These are phyloP conservation scores for Huiozyma sinensis DNA, from an alignment of 805 yeast genomes.

Conservation along the genomic window DNA sequence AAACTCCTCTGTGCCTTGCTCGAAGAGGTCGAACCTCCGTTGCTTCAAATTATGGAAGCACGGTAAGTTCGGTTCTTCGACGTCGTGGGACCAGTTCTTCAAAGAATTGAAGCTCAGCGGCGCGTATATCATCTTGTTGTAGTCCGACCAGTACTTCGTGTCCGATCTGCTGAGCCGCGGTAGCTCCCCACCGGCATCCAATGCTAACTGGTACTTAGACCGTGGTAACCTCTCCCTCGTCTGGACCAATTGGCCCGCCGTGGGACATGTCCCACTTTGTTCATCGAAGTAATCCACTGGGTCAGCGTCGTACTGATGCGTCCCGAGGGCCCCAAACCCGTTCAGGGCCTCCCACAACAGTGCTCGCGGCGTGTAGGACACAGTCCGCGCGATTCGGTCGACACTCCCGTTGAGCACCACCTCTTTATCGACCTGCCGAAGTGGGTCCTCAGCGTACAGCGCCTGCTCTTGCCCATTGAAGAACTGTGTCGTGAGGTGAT, in stretches of 20 bases:
- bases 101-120: constrained; percentile 50
- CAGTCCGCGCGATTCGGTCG: constrained; percentile 31
- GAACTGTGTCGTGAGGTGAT: constrained; percentile 69
- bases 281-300: constrained; percentile 11
- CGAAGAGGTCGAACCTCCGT: constrained; percentile 34
- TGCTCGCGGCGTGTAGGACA: constrained; percentile 71
- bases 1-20: constrained; percentile 56
- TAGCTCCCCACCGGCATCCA: constrained; percentile 38
- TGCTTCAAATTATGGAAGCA: constrained; percentile 17
- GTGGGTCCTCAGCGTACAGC: constrained; percentile 29
- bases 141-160: constrained; percentile 72
- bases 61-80: constrained; percentile 19
- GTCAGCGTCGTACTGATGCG: constrained; percentile 36
- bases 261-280: constrained; percentile 4
- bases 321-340: constrained; percentile 63
- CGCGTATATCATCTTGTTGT: constrained; percentile 52
- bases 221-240: constrained; percentile 29
- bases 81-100: constrained; percentile 44
- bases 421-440: constrained; percentile 30
- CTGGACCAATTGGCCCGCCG: constrained; percentile 7
- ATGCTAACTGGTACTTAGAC: constrained; percentile 51
- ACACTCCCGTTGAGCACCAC: constrained; percentile 38
- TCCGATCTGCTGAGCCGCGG: constrained; percentile 31
- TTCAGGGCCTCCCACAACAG: constrained; percentile 70
- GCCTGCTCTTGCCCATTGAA: constrained; percentile 72